Evolutionary conservation across 495 filamentous ascomycete species (phyloP).

Genomic region (Penicillium turbatum): DNA sequence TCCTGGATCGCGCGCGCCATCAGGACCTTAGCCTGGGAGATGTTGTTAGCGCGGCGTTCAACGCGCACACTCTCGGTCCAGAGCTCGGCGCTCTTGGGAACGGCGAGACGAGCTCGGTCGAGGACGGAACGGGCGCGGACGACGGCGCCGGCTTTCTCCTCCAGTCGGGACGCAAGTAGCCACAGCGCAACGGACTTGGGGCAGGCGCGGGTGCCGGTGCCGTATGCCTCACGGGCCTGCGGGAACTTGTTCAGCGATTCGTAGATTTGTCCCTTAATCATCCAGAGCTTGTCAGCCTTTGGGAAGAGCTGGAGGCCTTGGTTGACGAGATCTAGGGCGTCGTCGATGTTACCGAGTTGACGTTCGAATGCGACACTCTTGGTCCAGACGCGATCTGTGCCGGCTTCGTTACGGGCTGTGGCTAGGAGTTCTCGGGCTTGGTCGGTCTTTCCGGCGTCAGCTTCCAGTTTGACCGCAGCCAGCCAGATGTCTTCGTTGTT

Average conservation of each 20-base stretch:
- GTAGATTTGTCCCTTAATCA: slow-evolving; percentile 99
- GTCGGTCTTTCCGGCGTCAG: slow-evolving; percentile 73
- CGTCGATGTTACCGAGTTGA: slow-evolving; percentile 70
- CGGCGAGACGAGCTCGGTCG: slow-evolving; percentile 79
- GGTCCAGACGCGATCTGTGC: slow-evolving; percentile 94
- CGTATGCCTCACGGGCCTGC: slow-evolving; percentile 88
- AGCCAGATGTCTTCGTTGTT: slow-evolving; percentile 98
- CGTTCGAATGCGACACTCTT: slow-evolving; percentile 91
- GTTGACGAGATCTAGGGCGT: slow-evolving; percentile 79
- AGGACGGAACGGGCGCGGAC: slow-evolving; percentile 92
- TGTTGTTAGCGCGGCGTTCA: slow-evolving; percentile 83
- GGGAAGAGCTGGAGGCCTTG: slow-evolving; percentile 88
- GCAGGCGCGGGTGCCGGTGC: slow-evolving; percentile 80
- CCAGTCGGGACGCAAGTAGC: slow-evolving; percentile 80
- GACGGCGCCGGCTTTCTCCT: slow-evolving; percentile 76
- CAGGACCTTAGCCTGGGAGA: slow-evolving; percentile 74
- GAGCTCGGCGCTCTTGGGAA: slow-evolving; percentile 78
- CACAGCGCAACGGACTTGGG: slow-evolving; percentile 80
- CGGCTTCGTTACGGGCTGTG: slow-evolving; percentile 76
- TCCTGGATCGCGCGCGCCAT: slow-evolving; percentile 94
- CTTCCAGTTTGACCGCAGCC: slow-evolving; percentile 90
- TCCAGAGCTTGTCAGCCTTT: slow-evolving; percentile 83
- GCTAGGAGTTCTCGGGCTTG: slow-evolving; percentile 76
- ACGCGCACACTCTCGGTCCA: slow-evolving; percentile 91
- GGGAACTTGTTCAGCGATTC: slow-evolving; percentile 69